Evolutionary conservation across 2,329 filamentous ascomycete genomes (phyloP).

Genomic region (Claviceps sp.): DNA sequence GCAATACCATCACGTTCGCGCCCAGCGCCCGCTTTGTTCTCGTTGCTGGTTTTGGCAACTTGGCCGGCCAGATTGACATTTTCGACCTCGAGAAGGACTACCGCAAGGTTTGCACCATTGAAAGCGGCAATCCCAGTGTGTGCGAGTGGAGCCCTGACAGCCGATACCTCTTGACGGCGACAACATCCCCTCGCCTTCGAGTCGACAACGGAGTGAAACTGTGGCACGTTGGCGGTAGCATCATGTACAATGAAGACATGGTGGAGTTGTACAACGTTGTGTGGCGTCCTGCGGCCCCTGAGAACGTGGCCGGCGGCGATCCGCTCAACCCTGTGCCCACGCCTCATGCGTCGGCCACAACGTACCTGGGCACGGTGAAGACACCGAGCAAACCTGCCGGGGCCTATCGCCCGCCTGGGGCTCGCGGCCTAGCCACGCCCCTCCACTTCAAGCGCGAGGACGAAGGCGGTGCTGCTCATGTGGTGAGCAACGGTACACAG

Average conservation of each 20-base stretch:
- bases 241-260: slow-evolving; percentile 96
- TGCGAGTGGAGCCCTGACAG: slow-evolving; percentile 97
- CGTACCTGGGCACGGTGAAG: slow-evolving; percentile 76
- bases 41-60: slow-evolving; percentile 91
- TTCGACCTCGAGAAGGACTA: slow-evolving; percentile 95
- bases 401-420: slow-evolving; percentile 88
- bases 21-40: slow-evolving; percentile 86
- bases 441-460: slow-evolving; percentile 96
- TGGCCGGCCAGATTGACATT: slow-evolving; percentile 94
- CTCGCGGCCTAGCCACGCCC: slow-evolving; percentile 76
- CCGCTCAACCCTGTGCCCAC: slow-evolving; percentile 60
- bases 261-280: slow-evolving; percentile 80
- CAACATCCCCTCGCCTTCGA: slow-evolving; percentile 83
- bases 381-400: slow-evolving; percentile 94
- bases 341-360: slow-evolving; percentile 70
- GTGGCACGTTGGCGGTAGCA: slow-evolving; percentile 76
- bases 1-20: slow-evolving; percentile 92
- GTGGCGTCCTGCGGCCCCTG: slow-evolving; percentile 66
- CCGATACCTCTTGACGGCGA: slow-evolving; percentile 92
- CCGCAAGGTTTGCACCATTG: slow-evolving; percentile 81
- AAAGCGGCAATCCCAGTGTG: slow-evolving; percentile 88
- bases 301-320: slow-evolving; percentile 48
- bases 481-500: slow-evolving; percentile 63
- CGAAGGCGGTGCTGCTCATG: slow-evolving; percentile 80
- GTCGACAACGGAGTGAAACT: slow-evolving; percentile 95